Evolutionary conservation across 805 yeast species (phyloP).

Genomic region (Pichia gijzeniarum): DNA sequence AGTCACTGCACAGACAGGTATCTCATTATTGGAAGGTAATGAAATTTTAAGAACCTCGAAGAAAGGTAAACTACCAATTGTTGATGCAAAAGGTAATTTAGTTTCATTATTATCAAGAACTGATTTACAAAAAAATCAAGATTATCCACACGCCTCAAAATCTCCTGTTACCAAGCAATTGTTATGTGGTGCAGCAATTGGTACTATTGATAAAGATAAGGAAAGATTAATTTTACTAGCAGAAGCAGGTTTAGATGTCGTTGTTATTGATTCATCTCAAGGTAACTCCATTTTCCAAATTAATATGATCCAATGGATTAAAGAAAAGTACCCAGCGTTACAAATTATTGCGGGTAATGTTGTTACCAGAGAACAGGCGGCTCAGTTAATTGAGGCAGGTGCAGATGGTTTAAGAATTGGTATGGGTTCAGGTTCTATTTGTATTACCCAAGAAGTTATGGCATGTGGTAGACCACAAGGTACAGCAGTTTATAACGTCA

Average conservation of each 20-base stretch:
- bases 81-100: constrained; percentile 68
- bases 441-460: constrained; percentile 99
- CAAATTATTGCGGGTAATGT: constrained; percentile 97
- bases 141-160: constrained; percentile 92
- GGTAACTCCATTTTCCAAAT: constrained; percentile 96
- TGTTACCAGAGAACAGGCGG: constrained; percentile 98
- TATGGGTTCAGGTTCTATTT: constrained; percentile 99
- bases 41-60: constrained; percentile 84
- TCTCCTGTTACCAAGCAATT: constrained; percentile 89
- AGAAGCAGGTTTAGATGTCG: constrained; percentile 96
- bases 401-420: constrained; percentile 98
- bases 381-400: constrained; percentile 88
- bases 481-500: constrained; percentile 92
- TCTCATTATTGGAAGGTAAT: constrained; percentile 80
- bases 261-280: constrained; percentile 91
- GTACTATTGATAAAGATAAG: constrained; percentile 86
- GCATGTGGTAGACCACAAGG: constrained; percentile 99
- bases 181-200: constrained; percentile 97
- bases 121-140: constrained; percentile 92
- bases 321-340: constrained; percentile 67
- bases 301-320: constrained; percentile 89
- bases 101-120: constrained; percentile 90
- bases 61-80: constrained; percentile 96
- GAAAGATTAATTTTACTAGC: constrained; percentile 78
- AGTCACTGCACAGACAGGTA: constrained; percentile 77